Evolutionary conservation across 2,329 filamentous ascomycete genomes (phyloP), one percentile per base, ranked within the genome.

Genomic region (Kalmusia sp.): DNA sequence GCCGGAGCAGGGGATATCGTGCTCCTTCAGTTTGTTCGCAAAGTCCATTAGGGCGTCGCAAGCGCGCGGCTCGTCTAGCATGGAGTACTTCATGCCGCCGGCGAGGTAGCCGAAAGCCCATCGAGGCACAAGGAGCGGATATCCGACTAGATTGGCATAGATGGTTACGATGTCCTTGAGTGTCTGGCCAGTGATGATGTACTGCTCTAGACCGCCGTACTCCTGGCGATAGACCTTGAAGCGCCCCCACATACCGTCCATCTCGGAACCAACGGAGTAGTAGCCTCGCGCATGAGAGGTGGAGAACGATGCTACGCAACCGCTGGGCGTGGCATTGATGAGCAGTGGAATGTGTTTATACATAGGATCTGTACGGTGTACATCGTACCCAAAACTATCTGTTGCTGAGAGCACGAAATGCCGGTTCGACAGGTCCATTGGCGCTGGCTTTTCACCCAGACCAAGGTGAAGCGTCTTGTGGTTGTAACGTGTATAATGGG

Each of bases 281-380:
- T 80, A 81, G 0, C 86, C 87, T 46, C 88, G 77, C 0, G 82
- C 79, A 64, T 91, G 86, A 2, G 83, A 84, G 0, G 87, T 87
- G 0, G 88, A 90, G 69, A 91, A 89, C 15, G 87, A 81, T 0
- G 81, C 88, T 0, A 91, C 81, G 45, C 84, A 88, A 0, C 87
- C 88, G 2, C 82, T 65, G 0, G 86, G 82, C 0, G 84, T 87
- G 0, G 83, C 85, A 50, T 89, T 89, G 71, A 91, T 87, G 24
- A 92, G 77, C 0, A 91, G 79, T 0, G 89, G 89, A 33, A 91
- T 89, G 63, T 91, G 86, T 73, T 92, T 91, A 76, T 91, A 91
- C 49, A 91, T 77, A 0, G 88, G 88, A 68, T 91, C 88, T 2
- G 87, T 88, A 8, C 82, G 82, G 66, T 90, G 85, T 3, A 86